Evolutionary conservation across 805 yeast genomes (phyloP).

Genomic region (Metschnikowia drakensbergensis): DNA sequence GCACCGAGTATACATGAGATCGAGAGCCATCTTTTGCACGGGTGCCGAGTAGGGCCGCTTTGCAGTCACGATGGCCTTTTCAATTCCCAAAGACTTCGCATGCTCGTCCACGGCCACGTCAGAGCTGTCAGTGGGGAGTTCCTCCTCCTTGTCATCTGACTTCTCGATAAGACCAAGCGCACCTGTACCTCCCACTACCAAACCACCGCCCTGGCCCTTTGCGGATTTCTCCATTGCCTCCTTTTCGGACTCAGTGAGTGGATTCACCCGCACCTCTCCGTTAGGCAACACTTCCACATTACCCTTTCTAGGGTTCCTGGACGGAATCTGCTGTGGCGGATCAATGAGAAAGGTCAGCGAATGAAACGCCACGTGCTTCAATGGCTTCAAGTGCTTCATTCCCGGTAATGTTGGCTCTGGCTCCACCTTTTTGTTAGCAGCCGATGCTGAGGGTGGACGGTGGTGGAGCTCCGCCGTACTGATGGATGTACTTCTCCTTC

Average conservation of each 20-base stretch:
- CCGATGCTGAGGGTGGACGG: constrained; percentile 3
- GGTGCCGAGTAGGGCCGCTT: constrained; percentile 28
- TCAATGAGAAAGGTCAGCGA: constrained; percentile 40
- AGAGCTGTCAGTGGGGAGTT: neutral
- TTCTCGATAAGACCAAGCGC: constrained; percentile 45
- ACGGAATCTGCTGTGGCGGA: constrained; percentile 88
- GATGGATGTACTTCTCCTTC: constrained; percentile 21
- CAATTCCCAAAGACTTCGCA: constrained; percentile 14
- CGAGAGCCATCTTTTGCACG: constrained; percentile 50
- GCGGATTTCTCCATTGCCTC: constrained; percentile 37
- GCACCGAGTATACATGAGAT: constrained; percentile 82
- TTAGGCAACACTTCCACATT: constrained; percentile 57
- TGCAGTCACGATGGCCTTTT: constrained; percentile 11
- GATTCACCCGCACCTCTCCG: constrained; percentile 52
- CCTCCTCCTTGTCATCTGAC: constrained; percentile 9
- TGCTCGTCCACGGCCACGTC: constrained; percentile 12
- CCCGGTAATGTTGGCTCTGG: neutral
- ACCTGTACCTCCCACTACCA: constrained; percentile 78
- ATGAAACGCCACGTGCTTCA: constrained; percentile 43
- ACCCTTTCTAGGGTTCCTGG: constrained; percentile 76
- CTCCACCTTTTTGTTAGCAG: neutral
- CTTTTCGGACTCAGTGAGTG: constrained; percentile 53
- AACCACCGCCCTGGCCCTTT: constrained; percentile 53
- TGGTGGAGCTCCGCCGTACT: neutral
- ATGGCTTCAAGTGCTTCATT: constrained; percentile 28